Evolutionary conservation across 169 alveolate genomes (phyloP).

Genomic region (Cryptosporidium baileyi): DNA sequence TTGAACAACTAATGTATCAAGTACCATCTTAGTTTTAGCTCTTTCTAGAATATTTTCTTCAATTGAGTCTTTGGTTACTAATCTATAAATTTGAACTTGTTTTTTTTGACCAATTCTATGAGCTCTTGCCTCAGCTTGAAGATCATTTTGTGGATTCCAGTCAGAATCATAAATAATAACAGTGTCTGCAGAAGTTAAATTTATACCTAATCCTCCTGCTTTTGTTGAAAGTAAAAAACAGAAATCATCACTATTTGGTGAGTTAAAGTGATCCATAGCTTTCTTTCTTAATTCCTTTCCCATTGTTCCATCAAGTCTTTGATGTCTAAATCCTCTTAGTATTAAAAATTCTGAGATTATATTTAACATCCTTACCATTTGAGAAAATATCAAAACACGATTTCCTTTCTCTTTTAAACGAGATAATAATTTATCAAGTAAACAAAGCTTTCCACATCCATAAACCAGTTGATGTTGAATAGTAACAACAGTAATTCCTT

Average conservation of each 20-base stretch:
- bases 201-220: constrained; percentile 97
- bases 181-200: constrained; percentile 94
- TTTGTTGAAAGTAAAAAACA: constrained; percentile 96
- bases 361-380: constrained; percentile 96
- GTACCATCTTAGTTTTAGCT: constrained; percentile 95
- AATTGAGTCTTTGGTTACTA: constrained; percentile 94
- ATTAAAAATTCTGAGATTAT: constrained; percentile 94
- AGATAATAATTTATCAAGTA: constrained; percentile 91
- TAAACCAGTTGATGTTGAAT: constrained; percentile 83
- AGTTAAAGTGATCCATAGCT: constrained; percentile 94
- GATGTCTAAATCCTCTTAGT: constrained; percentile 92
- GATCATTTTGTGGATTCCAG: constrained; percentile 99
- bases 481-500: constrained; percentile 24
- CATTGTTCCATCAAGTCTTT: constrained; percentile 98
- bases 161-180: constrained; percentile 95
- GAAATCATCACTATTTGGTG: constrained; percentile 91
- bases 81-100: constrained; percentile 92
- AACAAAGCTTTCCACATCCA: constrained; percentile 93
- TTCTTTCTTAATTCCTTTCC: constrained; percentile 95
- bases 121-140: constrained; percentile 99
- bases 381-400: constrained; percentile 94
- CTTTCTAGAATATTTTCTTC: constrained; percentile 98
- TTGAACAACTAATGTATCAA: constrained; percentile 95
- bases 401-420: constrained; percentile 91
- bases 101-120: constrained; percentile 98